phyloP scores from a whole-genome alignment of 805 yeast genomes.

The Ogataea pini region DNA sequence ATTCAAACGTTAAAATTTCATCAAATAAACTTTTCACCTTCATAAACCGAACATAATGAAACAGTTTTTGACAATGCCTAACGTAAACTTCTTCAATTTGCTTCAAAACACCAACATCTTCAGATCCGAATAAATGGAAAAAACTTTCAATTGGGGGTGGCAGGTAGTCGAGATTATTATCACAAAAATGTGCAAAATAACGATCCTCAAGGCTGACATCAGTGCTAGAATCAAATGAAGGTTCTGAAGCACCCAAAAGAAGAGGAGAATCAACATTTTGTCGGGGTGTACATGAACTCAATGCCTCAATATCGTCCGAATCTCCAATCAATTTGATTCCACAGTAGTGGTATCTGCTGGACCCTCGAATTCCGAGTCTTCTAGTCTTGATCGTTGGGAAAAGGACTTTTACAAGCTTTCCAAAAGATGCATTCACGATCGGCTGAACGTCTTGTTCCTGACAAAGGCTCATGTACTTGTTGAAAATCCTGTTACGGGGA shows the following conservation, averaged over 20 bases:
- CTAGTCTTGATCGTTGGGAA: slow-evolving; percentile 72
- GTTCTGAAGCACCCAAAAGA: slow-evolving; percentile 5
- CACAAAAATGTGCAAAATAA: slow-evolving; percentile 13
- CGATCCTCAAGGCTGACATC: slow-evolving; percentile 17
- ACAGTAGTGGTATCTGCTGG: slow-evolving; percentile 83
- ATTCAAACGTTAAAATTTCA: slow-evolving; percentile 51
- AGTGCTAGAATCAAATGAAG: slow-evolving; percentile 2
- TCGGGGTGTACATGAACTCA: slow-evolving; percentile 16
- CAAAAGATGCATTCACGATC: slow-evolving; percentile 75
- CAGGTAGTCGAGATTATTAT: slow-evolving; percentile 14
- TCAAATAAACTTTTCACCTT: slow-evolving; percentile 60
- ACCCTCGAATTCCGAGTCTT: slow-evolving; percentile 79
- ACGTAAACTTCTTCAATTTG: slow-evolving; percentile 56
- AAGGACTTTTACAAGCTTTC: slow-evolving; percentile 64
- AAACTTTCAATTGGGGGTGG: slow-evolving; percentile 19
- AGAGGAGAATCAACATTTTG: slow-evolving; percentile 20
- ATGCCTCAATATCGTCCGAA: slow-evolving; percentile 29
- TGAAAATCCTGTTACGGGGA: slow-evolving; percentile 68
- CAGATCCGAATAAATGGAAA: slow-evolving; percentile 14
- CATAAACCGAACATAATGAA: slow-evolving; percentile 68
- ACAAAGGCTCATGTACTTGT: slow-evolving; percentile 60
- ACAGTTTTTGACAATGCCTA: slow-evolving; percentile 61
- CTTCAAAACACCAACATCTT: slow-evolving; percentile 11
- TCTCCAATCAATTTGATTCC: slow-evolving; percentile 57
- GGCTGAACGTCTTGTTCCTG: slow-evolving; percentile 55